phyloP scores from a whole-genome alignment of 1,139 yeast species.

The Blastobotrys proliferans region DNA sequence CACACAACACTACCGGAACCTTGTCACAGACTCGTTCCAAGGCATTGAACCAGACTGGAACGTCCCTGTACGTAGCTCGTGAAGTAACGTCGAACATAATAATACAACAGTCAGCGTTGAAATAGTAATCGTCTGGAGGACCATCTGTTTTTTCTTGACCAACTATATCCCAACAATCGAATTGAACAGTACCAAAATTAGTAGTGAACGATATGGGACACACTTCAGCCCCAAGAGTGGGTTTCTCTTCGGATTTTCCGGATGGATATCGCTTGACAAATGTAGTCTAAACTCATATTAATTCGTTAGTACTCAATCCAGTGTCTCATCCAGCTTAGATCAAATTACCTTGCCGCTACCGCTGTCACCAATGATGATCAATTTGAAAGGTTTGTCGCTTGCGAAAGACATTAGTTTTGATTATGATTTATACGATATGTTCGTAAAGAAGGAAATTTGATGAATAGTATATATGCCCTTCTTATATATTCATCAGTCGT shows the following conservation, averaged over 20 bases:
- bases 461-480: too few relatives aligned
- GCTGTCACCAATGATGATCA: constrained; percentile 98
- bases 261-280: constrained; percentile 99
- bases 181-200: constrained; percentile 97
- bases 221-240: constrained; percentile 99
- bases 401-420: too few relatives aligned
- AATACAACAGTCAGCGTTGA: constrained; percentile 99
- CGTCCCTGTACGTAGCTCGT: constrained; percentile 98
- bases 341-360: constrained; percentile 93
- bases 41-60: constrained; percentile 99
- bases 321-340: background rate
- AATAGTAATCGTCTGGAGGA: constrained; percentile 98
- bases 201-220: constrained; percentile 98
- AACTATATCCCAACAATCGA: constrained; percentile 99
- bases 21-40: constrained; percentile 99
- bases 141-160: constrained; percentile 99
- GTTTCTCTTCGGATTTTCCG: constrained; percentile 99
- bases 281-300: constrained; percentile 90
- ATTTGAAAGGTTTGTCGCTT: too few relatives aligned
- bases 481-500: too few relatives aligned
- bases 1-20: constrained; percentile 98
- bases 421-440: too few relatives aligned
- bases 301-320: too few relatives aligned
- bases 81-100: constrained; percentile 99
- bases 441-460: too few relatives aligned